These are phyloP conservation scores for Skeletonema marinoi DNA, from an alignment of 108 stramenopile genomes.

Conservation along the genomic window DNA sequence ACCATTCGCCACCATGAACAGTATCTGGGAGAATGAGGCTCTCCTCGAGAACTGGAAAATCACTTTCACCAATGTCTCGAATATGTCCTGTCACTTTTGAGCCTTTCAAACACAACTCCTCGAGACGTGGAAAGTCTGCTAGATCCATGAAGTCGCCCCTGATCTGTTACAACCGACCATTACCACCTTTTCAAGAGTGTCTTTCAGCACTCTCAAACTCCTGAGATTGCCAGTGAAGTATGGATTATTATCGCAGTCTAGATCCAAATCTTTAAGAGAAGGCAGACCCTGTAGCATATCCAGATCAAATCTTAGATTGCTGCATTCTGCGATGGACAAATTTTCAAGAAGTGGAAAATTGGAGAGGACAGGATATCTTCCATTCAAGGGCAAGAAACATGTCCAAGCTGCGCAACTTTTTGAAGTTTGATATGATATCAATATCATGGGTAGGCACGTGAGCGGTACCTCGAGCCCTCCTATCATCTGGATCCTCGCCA, in stretches of 20 bases:
- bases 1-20: background rate
- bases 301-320: background rate
- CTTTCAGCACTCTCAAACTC: constrained; percentile 1
- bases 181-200: background rate
- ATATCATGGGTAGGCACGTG: background rate
- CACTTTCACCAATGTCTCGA: background rate
- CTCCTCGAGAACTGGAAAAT: background rate
- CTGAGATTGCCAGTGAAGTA: background rate
- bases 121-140: constrained; percentile 13
- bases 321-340: background rate
- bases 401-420: background rate
- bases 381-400: background rate
- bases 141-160: constrained; percentile 11
- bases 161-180: background rate
- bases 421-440: background rate
- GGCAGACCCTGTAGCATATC: constrained; percentile 2
- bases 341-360: background rate
- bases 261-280: background rate
- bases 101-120: background rate
- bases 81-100: background rate
- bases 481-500: background rate
- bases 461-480: background rate
- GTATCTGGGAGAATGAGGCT: background rate
- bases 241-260: background rate
- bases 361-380: constrained; percentile 1